A percentile compares a stretch with the other conserved stretches of the same genome.
phyloP scores from a whole-genome alignment of 192 early-diverging fungal genomes.

The Chytriomyces sp. region DNA sequence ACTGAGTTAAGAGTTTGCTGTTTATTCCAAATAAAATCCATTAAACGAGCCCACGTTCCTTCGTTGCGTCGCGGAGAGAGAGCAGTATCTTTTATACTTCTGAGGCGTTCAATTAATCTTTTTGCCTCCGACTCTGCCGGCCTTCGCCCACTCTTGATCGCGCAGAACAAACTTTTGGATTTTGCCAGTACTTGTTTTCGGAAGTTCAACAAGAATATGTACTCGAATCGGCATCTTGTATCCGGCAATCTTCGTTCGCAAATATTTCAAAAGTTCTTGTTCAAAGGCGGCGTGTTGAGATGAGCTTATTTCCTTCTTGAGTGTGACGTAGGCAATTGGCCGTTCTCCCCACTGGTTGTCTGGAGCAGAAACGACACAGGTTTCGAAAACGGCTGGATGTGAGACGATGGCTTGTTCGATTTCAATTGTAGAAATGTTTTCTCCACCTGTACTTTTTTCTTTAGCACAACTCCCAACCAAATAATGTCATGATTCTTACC shows the following conservation, averaged over 20 bases:
- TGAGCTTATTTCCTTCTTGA: slow-evolving; percentile 35
- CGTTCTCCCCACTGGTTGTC: slow-evolving; percentile 67
- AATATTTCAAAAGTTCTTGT: slow-evolving; percentile 42
- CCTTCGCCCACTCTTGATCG: slow-evolving; percentile 54
- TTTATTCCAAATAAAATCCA: no score
- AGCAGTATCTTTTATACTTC: neutral
- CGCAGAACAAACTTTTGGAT: slow-evolving; percentile 61
- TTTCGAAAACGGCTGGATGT: slow-evolving; percentile 58
- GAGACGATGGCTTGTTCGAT: slow-evolving; percentile 59
- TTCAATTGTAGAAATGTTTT: slow-evolving; percentile 64
- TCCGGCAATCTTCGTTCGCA: slow-evolving; percentile 53
- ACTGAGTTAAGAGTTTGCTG: no score
- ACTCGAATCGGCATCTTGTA: slow-evolving; percentile 59
- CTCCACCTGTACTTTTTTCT: slow-evolving; percentile 48
- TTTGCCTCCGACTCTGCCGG: slow-evolving; percentile 35
- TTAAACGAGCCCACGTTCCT: neutral
- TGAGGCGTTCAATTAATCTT: slow-evolving; percentile 16
- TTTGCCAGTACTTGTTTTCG: slow-evolving; percentile 60
- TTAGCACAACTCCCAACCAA: neutral
- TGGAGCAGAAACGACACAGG: slow-evolving; percentile 61
- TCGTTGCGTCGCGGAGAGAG: neutral
- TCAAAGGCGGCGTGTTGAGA: slow-evolving; percentile 5
- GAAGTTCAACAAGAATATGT: slow-evolving; percentile 52
- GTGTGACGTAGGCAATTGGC: slow-evolving; percentile 60
- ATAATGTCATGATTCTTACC: slow-evolving; percentile 2